Evolutionary conservation across 2,329 filamentous ascomycete genomes (phyloP).

Genomic region (Curvularia sp.): DNA sequence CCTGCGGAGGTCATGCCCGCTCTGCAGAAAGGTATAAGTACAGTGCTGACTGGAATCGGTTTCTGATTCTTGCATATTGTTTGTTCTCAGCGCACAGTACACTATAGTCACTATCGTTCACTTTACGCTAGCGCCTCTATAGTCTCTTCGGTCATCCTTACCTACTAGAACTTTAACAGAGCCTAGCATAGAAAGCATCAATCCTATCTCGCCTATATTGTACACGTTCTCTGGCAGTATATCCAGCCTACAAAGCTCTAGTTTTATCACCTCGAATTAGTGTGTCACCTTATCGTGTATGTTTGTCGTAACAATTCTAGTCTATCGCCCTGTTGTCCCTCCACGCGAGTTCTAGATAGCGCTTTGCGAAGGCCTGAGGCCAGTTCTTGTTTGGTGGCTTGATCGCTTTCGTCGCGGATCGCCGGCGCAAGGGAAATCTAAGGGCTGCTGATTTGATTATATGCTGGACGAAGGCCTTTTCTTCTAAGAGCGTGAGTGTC

Average conservation of each 20-base stretch:
- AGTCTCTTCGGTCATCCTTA: background rate
- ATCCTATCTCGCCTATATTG: background rate
- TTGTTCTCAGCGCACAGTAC: no score
- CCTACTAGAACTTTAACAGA: background rate
- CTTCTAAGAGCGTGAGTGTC: conserved; percentile 32
- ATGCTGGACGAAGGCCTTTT: conserved; percentile 36
- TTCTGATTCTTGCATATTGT: no score
- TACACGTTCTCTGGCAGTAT: background rate
- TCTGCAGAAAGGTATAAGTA: no score
- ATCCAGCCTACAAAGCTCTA: background rate
- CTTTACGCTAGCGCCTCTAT: no score
- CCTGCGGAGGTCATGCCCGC: no score
- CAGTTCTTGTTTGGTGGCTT: conserved; percentile 1
- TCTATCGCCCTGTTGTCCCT: conserved; percentile 6
- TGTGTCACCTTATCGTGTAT: background rate
- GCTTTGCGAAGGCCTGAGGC: conserved; percentile 7
- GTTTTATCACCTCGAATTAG: background rate
- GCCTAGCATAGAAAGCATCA: conserved; percentile 3
- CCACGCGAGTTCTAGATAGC: conserved; percentile 2
- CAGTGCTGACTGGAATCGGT: no score
- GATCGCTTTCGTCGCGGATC: conserved; percentile 1
- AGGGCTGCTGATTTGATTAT: conserved; percentile 26
- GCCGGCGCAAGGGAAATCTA: conserved; percentile 22
- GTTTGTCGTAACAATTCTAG: no score
- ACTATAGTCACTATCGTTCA: no score